phyloP scores from a whole-genome alignment of 2,329 filamentous ascomycete genomes.

The Dothideomycetidae sp. region DNA sequence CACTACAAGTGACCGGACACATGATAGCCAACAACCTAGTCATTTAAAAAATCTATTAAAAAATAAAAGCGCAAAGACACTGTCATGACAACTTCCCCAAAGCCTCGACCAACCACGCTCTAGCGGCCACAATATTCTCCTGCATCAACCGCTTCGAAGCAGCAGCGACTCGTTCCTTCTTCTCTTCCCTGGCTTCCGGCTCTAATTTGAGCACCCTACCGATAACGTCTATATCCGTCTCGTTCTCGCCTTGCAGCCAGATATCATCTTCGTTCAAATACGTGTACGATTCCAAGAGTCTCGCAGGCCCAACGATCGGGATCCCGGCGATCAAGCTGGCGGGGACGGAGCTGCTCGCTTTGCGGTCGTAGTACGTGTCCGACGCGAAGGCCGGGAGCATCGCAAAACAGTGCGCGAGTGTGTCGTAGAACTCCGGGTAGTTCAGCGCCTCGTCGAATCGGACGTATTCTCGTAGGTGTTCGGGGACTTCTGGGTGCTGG shows the following conservation, averaged over 20 bases:
- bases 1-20: too few species aligned
- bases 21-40: too few species aligned
- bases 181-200: constrained; percentile 34
- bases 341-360: constrained; percentile 18
- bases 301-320: constrained; percentile 16
- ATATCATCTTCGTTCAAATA: constrained; percentile 18
- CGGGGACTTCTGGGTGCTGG: constrained; percentile 15
- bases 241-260: constrained; percentile 16
- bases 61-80: too few species aligned
- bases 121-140: constrained; percentile 5
- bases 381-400: constrained; percentile 19
- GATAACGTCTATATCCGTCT: constrained; percentile 20
- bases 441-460: constrained; percentile 16
- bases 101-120: constrained; percentile 6
- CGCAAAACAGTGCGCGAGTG: constrained; percentile 17
- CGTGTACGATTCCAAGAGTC: constrained; percentile 17
- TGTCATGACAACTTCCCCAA: too few species aligned
- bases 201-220: constrained; percentile 16
- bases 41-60: too few species aligned
- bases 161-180: constrained; percentile 7
- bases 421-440: constrained; percentile 19
- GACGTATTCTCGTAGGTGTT: constrained; percentile 14
- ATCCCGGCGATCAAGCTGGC: constrained; percentile 19
- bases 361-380: constrained; percentile 17
- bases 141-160: constrained; percentile 6